Percentiles rank a stretch among this genome's conserved stretches.
These are phyloP conservation scores for Prillingera fragicola DNA, from an alignment of 1,284 basidiomycete genomes.

Conservation along the genomic window DNA sequence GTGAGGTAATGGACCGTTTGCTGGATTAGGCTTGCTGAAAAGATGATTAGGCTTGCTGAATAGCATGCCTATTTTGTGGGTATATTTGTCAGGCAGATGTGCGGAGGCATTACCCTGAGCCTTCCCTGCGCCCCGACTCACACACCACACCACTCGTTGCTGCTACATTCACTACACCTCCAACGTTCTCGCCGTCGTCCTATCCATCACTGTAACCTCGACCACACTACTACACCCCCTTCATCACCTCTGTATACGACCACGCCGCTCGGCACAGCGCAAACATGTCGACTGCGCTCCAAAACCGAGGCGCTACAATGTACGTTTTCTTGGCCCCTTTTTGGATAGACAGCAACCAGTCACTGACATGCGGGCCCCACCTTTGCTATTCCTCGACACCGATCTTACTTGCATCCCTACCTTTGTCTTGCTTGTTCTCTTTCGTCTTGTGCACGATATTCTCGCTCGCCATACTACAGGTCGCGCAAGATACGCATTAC, in stretches of 20 bases:
- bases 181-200: too few relatives aligned
- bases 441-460: background rate
- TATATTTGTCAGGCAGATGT: too few relatives aligned
- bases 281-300: conserved; percentile 10
- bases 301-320: conserved; percentile 8
- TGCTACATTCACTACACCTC: too few relatives aligned
- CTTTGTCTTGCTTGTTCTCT: background rate
- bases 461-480: conserved; percentile 7
- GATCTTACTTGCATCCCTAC: background rate
- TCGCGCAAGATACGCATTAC: conserved; percentile 32
- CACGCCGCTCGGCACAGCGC: conserved; percentile 13
- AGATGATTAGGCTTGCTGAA: background rate
- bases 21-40: background rate
- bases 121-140: too few relatives aligned
- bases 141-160: too few relatives aligned
- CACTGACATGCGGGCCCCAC: background rate
- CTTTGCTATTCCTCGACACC: background rate
- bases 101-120: too few relatives aligned
- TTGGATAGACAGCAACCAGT: background rate
- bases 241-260: too few relatives aligned
- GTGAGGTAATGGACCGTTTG: too few relatives aligned
- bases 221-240: too few relatives aligned
- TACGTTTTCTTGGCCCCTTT: background rate
- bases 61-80: too few relatives aligned
- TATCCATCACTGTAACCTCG: too few relatives aligned